Conservation (phyloP, 306 rosid genomes). For the Delonix regia region DNA sequence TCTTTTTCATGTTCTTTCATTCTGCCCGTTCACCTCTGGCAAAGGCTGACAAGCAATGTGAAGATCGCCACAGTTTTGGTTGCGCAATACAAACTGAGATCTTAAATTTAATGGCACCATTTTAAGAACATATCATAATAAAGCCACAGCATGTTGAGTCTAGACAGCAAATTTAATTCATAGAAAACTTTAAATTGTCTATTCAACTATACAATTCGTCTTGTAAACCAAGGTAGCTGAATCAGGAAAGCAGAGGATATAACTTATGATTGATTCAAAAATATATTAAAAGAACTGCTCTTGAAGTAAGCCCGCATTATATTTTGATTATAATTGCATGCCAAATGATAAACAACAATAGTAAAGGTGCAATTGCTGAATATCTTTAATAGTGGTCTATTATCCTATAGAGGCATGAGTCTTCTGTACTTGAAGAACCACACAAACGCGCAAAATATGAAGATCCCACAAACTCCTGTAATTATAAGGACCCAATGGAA, state of each 20-base stretch:
- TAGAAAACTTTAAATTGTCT: constrained; percentile 1
- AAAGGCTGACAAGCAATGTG: too few species aligned
- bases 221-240: constrained; percentile 17
- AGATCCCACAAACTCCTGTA: constrained; percentile 67
- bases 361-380: background rate
- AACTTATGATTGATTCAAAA: constrained; percentile 31
- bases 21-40: too few species aligned
- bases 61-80: too few species aligned
- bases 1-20: too few species aligned
- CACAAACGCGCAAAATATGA: constrained; percentile 77
- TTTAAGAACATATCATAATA: background rate
- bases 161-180: background rate
- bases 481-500: constrained; percentile 83
- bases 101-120: too few species aligned
- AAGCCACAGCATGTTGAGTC: background rate
- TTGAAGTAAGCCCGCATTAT: constrained; percentile 29
- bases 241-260: constrained; percentile 11
- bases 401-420: constrained; percentile 84
- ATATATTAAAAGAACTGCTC: constrained; percentile 47
- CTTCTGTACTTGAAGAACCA: constrained; percentile 97
- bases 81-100: too few species aligned
- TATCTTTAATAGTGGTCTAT: constrained; percentile 29
- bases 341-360: constrained; percentile 17
- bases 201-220: constrained; percentile 25
- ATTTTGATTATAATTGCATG: constrained; percentile 22